Conservation (phyloP, 148 eudicot species). For the Rhododendron kiyosumense region DNA sequence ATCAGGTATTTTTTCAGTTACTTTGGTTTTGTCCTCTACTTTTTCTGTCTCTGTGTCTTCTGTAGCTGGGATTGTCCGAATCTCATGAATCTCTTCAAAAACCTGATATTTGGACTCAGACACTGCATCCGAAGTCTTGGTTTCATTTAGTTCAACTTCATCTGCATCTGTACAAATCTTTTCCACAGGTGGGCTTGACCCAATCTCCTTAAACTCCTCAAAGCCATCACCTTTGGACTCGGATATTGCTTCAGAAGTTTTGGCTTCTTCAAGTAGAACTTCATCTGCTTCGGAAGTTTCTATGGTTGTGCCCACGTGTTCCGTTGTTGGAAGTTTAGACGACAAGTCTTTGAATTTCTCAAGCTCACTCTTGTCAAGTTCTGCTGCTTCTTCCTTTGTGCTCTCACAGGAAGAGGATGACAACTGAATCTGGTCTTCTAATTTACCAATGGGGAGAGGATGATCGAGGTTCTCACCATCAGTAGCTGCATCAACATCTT, state of each 20-base stretch:
- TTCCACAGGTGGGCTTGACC: background rate
- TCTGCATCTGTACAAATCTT: background rate
- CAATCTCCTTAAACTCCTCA: constrained; percentile 8
- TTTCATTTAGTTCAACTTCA: background rate
- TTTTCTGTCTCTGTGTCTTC: constrained; percentile 2
- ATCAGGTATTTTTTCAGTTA: background rate
- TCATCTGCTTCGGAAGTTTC: background rate
- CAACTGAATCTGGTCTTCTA: background rate
- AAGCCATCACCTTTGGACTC: background rate
- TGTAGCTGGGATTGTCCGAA: background rate
- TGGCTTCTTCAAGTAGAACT: constrained; percentile 16
- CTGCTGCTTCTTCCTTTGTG: background rate
- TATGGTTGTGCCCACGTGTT: background rate
- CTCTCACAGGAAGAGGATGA: constrained; percentile 2
- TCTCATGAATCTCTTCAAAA: no score
- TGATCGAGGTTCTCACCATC: constrained; percentile 7
- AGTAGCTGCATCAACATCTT: background rate
- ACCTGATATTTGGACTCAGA: no score
- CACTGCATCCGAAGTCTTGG: background rate
- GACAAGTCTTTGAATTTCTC: background rate
- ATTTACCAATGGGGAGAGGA: background rate
- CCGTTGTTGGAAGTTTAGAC: background rate
- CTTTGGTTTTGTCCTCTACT: background rate
- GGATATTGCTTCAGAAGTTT: constrained; percentile 1
- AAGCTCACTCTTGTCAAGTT: background rate